Evolutionary conservation across 1,284 basidiomycete genomes (phyloP).

Genomic region (Polyporus tsugae): DNA sequence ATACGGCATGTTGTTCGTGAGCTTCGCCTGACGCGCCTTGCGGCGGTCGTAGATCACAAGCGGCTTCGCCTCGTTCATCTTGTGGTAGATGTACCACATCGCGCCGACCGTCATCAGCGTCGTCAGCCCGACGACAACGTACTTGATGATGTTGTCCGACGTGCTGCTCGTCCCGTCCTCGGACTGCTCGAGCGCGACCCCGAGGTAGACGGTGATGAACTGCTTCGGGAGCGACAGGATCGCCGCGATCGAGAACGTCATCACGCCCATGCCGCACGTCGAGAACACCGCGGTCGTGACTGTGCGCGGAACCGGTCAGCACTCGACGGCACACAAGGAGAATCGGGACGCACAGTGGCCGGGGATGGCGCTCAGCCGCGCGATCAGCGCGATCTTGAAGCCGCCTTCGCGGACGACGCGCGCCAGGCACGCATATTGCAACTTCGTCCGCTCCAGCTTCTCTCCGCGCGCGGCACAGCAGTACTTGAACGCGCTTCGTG

Average conservation of each 20-base stretch:
- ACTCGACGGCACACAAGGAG: neutral
- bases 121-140: slow-evolving; percentile 69
- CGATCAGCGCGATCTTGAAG: slow-evolving; percentile 78
- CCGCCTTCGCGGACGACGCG: slow-evolving; percentile 83
- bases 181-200: slow-evolving; percentile 58
- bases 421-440: slow-evolving; percentile 82
- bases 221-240: slow-evolving; percentile 83
- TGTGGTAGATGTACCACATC: slow-evolving; percentile 83
- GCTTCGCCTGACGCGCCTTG: slow-evolving; percentile 52
- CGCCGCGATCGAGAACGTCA: slow-evolving; percentile 75
- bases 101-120: slow-evolving; percentile 78
- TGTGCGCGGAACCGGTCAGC: slow-evolving; percentile 27
- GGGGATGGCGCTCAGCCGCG: slow-evolving; percentile 82
- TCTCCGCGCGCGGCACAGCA: slow-evolving; percentile 69
- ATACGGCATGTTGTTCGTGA: slow-evolving; percentile 43
- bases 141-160: slow-evolving; percentile 67
- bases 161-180: slow-evolving; percentile 47
- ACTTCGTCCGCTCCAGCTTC: slow-evolving; percentile 75
- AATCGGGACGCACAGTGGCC: slow-evolving; percentile 64
- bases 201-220: slow-evolving; percentile 78
- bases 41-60: slow-evolving; percentile 78
- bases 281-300: slow-evolving; percentile 82
- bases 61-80: slow-evolving; percentile 82
- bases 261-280: slow-evolving; percentile 80
- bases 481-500: slow-evolving; percentile 67